Percentiles rank a stretch among this genome's conserved stretches.
Conservation (phyloP, 2,329 filamentous ascomycete genomes). For the Macrophomina phaseolina region DNA sequence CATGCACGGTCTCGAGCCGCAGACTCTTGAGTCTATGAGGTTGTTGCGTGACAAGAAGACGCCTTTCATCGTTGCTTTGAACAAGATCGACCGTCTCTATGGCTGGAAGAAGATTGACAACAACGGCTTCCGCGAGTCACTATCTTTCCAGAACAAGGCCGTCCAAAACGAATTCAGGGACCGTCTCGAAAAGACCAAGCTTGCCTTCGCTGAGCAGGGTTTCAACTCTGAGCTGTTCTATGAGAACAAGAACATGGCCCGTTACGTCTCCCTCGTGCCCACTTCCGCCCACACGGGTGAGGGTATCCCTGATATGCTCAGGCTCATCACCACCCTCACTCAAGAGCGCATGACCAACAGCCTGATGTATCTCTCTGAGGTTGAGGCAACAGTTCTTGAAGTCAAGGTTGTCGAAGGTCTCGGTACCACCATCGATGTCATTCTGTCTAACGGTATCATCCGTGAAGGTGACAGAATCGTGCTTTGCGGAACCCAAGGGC, state of each 20-base stretch:
- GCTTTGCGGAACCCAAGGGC: conserved; percentile 93
- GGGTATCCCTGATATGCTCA: conserved; percentile 98
- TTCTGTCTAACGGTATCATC: conserved; percentile 93
- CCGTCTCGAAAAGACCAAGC: conserved; percentile 86
- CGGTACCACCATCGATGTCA: conserved; percentile 97
- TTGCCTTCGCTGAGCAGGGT: conserved; percentile 93
- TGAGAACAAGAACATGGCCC: conserved; percentile 97
- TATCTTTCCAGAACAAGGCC: conserved; percentile 87
- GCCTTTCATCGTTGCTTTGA: conserved; percentile 96
- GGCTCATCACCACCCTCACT: conserved; percentile 87
- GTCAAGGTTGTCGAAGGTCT: conserved; percentile 99
- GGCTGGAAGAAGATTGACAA: conserved; percentile 99
- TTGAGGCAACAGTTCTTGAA: conserved; percentile 96
- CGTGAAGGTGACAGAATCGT: conserved; percentile 94
- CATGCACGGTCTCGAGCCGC: conserved; percentile 98
- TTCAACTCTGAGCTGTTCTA: conserved; percentile 98
- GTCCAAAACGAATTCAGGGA: conserved; percentile 95
- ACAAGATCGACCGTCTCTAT: conserved; percentile 99
- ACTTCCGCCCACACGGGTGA: conserved; percentile 99
- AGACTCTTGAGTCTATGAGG: conserved; percentile 97
- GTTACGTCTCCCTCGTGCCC: conserved; percentile 92
- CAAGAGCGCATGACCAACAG: conserved; percentile 97
- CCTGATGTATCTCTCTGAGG: conserved; percentile 97
- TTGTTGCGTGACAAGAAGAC: conserved; percentile 92
- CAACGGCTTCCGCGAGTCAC: conserved; percentile 94